phyloP scores from a whole-genome alignment of 169 alveolate genomes.

The Eimeria necatrix region DNA sequence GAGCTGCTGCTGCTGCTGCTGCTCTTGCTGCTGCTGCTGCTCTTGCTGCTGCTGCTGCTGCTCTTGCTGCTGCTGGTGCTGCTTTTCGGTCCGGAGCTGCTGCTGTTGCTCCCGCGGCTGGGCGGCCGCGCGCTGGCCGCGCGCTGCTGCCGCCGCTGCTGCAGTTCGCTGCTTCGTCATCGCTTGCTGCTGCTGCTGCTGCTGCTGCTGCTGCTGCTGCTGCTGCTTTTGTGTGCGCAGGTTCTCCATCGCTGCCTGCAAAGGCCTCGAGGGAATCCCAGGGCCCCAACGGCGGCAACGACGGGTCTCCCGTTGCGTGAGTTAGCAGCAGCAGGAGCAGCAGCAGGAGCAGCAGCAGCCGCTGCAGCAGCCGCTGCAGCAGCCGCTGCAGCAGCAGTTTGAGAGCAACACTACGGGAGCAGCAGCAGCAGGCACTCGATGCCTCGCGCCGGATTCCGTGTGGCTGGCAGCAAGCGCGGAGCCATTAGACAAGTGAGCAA shows the following conservation, averaged over 20 bases:
- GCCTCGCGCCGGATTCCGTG: not conserved
- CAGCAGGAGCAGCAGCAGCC: not conserved
- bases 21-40: slow-evolving; percentile 10
- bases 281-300: not conserved
- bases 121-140: not conserved
- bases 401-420: not conserved
- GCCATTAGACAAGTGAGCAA: not conserved
- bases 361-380: not conserved
- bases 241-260: slow-evolving; percentile 12
- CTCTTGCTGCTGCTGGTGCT: slow-evolving; percentile 12
- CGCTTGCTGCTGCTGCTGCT: not conserved
- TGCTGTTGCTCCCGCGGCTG: slow-evolving; percentile 19
- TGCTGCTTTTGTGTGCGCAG: not conserved
- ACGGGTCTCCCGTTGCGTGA: not conserved
- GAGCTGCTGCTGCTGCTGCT: not conserved
- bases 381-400: not conserved
- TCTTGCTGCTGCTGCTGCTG: not conserved
- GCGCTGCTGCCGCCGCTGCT: not conserved
- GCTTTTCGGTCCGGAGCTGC: slow-evolving; percentile 9
- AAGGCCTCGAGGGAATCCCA: not conserved
- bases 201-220: slow-evolving; percentile 30
- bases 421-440: not conserved
- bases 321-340: slow-evolving; percentile 1
- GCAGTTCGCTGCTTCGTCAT: not conserved
- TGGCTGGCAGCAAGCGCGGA: not conserved